Percentiles rank a stretch among this genome's conserved stretches.
Conservation (phyloP, 495 filamentous ascomycete genomes). For the Hypoxylon trugodes region DNA sequence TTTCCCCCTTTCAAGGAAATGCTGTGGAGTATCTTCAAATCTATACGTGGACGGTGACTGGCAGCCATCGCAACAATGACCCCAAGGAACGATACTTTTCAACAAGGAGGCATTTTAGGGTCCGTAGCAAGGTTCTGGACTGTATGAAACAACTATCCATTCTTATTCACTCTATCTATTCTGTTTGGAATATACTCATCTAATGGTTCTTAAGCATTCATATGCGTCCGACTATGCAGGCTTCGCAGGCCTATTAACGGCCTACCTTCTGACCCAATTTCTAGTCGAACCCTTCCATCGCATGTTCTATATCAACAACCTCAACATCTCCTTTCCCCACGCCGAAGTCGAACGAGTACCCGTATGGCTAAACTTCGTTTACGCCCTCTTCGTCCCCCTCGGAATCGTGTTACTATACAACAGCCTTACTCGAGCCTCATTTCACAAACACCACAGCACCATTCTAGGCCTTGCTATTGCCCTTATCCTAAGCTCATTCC, state of each 20-base stretch:
- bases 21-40: conserved; percentile 46
- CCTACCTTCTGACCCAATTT: conserved; percentile 72
- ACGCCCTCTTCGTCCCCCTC: conserved; percentile 76
- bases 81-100: conserved; percentile 37
- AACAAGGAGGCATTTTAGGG: conserved; percentile 43
- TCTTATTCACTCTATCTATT: not conserved
- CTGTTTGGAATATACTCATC: not conserved
- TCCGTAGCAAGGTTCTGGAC: conserved; percentile 62
- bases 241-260: conserved; percentile 70
- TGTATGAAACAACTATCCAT: conserved; percentile 37
- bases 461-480: conserved; percentile 80
- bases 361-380: conserved; percentile 77
- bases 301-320: conserved; percentile 82
- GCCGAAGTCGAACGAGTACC: conserved; percentile 86
- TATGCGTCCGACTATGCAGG: conserved; percentile 90
- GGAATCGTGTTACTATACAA: conserved; percentile 71
- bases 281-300: conserved; percentile 88
- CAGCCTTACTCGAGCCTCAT: conserved; percentile 62
- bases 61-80: conserved; percentile 49
- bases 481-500: conserved; percentile 77
- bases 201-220: conserved; percentile 62
- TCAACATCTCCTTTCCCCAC: conserved; percentile 84
- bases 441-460: conserved; percentile 87
- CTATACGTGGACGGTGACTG: conserved; percentile 56
- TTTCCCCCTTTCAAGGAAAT: conserved; percentile 21